Evolutionary conservation across 768 basidiomycete genomes (phyloP).

Genomic region (Peribolospora kevripleyi): DNA sequence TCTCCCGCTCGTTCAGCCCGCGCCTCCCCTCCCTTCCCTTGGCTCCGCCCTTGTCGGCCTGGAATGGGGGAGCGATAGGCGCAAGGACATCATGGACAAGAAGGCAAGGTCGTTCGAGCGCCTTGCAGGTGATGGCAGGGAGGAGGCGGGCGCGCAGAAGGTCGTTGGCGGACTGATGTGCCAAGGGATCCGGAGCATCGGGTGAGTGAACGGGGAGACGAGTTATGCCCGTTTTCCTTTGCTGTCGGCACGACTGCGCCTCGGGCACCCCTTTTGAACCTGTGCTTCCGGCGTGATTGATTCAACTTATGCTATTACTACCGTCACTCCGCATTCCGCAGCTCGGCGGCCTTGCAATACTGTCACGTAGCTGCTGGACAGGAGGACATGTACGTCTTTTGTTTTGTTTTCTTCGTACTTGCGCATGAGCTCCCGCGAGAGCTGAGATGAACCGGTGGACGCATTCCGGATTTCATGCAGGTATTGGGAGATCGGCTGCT

Average conservation of each 20-base stretch:
- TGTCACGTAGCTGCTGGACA: slow-evolving; percentile 69
- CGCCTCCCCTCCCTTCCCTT: slow-evolving; percentile 36
- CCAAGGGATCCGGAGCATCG: slow-evolving; percentile 57
- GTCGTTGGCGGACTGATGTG: slow-evolving; percentile 56
- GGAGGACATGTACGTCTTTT: slow-evolving; percentile 65
- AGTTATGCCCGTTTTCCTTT: slow-evolving; percentile 2
- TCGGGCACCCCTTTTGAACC: too few species aligned
- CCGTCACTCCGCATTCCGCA: slow-evolving; percentile 3
- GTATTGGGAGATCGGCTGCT: slow-evolving; percentile 54
- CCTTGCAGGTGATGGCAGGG: slow-evolving; percentile 43
- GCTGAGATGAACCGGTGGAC: not conserved
- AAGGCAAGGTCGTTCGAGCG: slow-evolving; percentile 34
- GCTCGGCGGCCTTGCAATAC: slow-evolving; percentile 46
- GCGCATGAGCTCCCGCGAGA: not conserved
- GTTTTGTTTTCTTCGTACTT: slow-evolving; percentile 6
- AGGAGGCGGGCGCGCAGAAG: slow-evolving; percentile 6
- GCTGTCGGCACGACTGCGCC: not conserved
- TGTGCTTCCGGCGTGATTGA: too few species aligned
- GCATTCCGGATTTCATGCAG: not conserved
- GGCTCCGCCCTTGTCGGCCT: slow-evolving; percentile 49
- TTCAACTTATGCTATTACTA: not conserved
- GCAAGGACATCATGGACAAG: slow-evolving; percentile 16
- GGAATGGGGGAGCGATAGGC: slow-evolving; percentile 45
- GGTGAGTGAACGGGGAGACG: too few species aligned
- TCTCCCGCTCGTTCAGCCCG: slow-evolving; percentile 34